Evolutionary conservation across 441 rosid genomes (phyloP).

Genomic region (Macaranga tanarius): DNA sequence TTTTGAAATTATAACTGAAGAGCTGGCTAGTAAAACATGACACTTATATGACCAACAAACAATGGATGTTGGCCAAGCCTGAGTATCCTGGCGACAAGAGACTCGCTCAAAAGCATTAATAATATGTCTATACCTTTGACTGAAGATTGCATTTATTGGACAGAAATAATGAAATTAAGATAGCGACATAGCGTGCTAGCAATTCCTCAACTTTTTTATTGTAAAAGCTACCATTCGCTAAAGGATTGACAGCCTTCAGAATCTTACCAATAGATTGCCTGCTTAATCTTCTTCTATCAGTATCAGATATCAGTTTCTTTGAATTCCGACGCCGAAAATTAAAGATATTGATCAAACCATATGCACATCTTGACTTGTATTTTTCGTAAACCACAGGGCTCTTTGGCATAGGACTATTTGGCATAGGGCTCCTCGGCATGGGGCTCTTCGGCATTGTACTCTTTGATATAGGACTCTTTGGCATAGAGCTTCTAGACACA

Average conservation of each 20-base stretch:
- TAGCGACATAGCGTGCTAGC: too few relatives aligned
- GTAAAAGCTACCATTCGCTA: too few relatives aligned
- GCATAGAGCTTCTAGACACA: conserved; percentile 33
- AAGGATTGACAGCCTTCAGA: too few relatives aligned
- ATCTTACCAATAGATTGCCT: conserved; percentile 44
- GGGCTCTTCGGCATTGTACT: conserved; percentile 18
- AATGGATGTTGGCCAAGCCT: not conserved
- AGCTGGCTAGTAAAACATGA: conserved; percentile 2
- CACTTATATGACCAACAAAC: not conserved
- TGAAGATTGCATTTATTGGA: not conserved
- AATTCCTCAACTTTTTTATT: too few relatives aligned
- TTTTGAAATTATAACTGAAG: not conserved
- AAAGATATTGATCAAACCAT: conserved; percentile 53
- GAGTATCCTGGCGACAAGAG: too few relatives aligned
- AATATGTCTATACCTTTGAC: too few relatives aligned
- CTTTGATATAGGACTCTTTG: conserved; percentile 17
- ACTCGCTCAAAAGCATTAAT: too few relatives aligned
- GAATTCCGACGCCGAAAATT: conserved; percentile 49
- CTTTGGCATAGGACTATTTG: conserved; percentile 53
- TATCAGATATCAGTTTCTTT: conserved; percentile 52
- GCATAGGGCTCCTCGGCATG: conserved; percentile 38
- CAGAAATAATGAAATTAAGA: not conserved
- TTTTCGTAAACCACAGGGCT: conserved; percentile 58
- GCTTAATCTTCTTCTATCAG: conserved; percentile 32
- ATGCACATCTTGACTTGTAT: conserved; percentile 68